Percentiles rank a stretch among this genome's conserved stretches.
phyloP scores from a whole-genome alignment of 768 basidiomycete genomes.

The Leccinum barrowsii region DNA sequence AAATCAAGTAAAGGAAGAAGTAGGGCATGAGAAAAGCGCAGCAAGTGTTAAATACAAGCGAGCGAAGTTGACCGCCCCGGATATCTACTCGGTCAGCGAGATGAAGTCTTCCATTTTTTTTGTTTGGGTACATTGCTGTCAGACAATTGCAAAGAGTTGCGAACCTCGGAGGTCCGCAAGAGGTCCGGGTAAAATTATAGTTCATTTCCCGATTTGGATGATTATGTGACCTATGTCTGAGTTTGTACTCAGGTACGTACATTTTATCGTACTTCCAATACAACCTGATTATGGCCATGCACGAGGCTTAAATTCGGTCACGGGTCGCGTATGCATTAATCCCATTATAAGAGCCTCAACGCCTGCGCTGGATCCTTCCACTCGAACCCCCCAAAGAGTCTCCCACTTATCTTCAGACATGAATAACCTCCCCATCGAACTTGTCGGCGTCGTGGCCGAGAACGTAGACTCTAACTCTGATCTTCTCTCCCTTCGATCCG shows the following conservation, averaged over 20 bases:
- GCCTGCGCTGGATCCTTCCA: no score
- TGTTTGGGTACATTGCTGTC: background rate
- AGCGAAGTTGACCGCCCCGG: background rate
- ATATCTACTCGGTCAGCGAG: background rate
- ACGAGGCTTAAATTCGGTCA: background rate
- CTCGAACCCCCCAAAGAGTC: background rate
- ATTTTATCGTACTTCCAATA: background rate
- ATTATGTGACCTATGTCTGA: background rate
- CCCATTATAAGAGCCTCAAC: slow-evolving; percentile 7
- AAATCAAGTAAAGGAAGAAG: background rate
- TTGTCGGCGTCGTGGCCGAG: slow-evolving; percentile 22
- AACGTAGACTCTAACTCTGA: slow-evolving; percentile 24
- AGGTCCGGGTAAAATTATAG: background rate
- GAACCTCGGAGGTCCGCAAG: background rate
- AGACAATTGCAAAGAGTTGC: background rate
- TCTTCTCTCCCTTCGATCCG: slow-evolving; percentile 26
- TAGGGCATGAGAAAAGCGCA: background rate
- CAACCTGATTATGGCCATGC: background rate
- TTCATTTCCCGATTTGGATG: background rate
- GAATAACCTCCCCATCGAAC: slow-evolving; percentile 27
- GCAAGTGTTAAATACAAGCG: background rate
- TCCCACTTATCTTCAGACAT: slow-evolving; percentile 9
- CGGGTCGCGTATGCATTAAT: background rate
- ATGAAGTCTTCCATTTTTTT: background rate
- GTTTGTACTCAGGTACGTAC: background rate